A percentile compares a stretch with the other conserved stretches of the same genome.
Evolutionary conservation across 441 rosid genomes (phyloP).

Genomic region (Biscutella laevigata): DNA sequence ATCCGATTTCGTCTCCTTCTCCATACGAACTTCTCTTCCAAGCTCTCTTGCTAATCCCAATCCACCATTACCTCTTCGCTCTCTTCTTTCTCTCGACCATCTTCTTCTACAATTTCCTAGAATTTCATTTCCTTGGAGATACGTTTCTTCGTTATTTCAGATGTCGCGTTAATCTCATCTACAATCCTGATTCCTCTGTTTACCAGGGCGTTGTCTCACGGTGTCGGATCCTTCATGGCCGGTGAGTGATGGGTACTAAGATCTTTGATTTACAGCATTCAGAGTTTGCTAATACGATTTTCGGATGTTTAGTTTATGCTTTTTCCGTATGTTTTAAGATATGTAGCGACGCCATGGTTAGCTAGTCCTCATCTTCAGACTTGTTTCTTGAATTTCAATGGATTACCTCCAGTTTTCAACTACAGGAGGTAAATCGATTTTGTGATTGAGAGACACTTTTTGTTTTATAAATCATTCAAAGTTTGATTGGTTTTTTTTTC

Average conservation of each 20-base stretch:
- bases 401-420: slow-evolving; percentile 61
- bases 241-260: too few species aligned
- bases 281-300: too few species aligned
- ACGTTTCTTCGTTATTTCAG: slow-evolving; percentile 37
- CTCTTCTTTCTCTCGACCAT: slow-evolving; percentile 15
- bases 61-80: slow-evolving; percentile 40
- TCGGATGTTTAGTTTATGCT: not conserved
- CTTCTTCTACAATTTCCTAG: slow-evolving; percentile 56
- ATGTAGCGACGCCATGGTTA: slow-evolving; percentile 71
- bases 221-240: slow-evolving; percentile 57
- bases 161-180: slow-evolving; percentile 36
- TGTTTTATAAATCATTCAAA: not conserved
- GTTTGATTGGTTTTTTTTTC: not conserved
- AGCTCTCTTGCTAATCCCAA: slow-evolving; percentile 40
- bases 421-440: slow-evolving; percentile 43
- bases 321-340: slow-evolving; percentile 29
- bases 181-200: slow-evolving; percentile 38
- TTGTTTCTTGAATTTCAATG: slow-evolving; percentile 52
- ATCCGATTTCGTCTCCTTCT: slow-evolving; percentile 12
- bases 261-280: too few species aligned
- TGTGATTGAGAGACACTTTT: not conserved
- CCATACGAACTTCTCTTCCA: slow-evolving; percentile 37
- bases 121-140: slow-evolving; percentile 55
- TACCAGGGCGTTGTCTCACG: slow-evolving; percentile 51
- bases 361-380: slow-evolving; percentile 83